Evolutionary conservation across 371 early-diverging fungal genomes (phyloP), one percentile per base, ranked within the genome.

Genomic region (Mucor plumbeus): DNA sequence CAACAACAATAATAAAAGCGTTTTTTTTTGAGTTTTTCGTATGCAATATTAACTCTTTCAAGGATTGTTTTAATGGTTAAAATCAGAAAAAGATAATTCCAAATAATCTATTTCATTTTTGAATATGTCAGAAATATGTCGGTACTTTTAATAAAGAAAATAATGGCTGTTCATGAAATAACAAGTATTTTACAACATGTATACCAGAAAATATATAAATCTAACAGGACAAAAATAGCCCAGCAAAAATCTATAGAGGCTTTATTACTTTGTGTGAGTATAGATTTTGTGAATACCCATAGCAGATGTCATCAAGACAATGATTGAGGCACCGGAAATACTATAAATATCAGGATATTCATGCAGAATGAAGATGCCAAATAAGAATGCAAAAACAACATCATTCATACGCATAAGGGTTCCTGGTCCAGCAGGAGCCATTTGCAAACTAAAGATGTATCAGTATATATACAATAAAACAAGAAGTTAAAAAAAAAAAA

Each of bases 341-440:
- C 83, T 82, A 39, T 80, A 79, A 21, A 74, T 33, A 40, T 84
- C 78, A 0, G 92, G 92, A 5, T 82, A 69, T 67, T 94, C 93
- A 48, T 85, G 81, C 61, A 94, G 88, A 31, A 94, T 68, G 1
- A 82, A 64, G 41, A 88, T 83, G 36, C 94, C 92, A 73, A 91
- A 88, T 17, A 90, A 56, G 78, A 90, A 93, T 6, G 93, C 92
- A 74, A 92, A 91, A 3, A 93, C 89, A 19, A 95, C 88, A 69
- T 95, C 94, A 58, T 89, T 78, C 79, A 91, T 92, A 59, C 94
- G 87, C 89, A 93, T 90, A 70, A 94, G 61, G 1, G 91, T 90
- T 15, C 79, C 81, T 69, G 75, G 92, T 0, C 94, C 94, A 14
- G 92, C 86, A 26, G 90, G 89, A 10, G 91, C 90, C 72, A 91